Evolutionary conservation across 2,329 filamentous ascomycete species (phyloP).

Genomic region (Penicillium sp.): DNA sequence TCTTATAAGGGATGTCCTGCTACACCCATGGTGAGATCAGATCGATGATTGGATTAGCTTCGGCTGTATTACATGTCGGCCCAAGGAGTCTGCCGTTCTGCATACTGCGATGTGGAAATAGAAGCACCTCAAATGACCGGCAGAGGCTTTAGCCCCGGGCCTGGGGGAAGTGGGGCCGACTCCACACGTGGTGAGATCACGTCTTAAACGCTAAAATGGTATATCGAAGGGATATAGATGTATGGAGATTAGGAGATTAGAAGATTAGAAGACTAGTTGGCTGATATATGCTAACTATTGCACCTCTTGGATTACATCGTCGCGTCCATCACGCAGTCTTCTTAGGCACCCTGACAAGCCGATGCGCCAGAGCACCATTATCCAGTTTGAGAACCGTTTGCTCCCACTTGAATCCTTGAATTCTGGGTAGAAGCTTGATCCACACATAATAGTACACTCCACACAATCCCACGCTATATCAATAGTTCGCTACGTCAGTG

Average conservation of each 20-base stretch:
- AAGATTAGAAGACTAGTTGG: neutral
- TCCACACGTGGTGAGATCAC: neutral
- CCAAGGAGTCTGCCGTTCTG: too few species aligned
- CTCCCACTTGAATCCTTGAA: slow-evolving; percentile 47
- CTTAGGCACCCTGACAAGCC: slow-evolving; percentile 48
- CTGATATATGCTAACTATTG: neutral
- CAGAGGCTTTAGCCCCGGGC: neutral
- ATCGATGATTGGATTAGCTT: neutral
- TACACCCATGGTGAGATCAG: neutral
- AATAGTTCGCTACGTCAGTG: neutral
- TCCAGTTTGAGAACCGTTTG: slow-evolving; percentile 48
- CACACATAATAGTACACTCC: slow-evolving; percentile 52
- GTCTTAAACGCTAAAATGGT: slow-evolving; percentile 4
- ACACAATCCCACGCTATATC: slow-evolving; percentile 39
- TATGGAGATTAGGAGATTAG: neutral
- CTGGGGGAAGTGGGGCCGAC: neutral
- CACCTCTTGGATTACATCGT: neutral
- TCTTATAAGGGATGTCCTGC: slow-evolving; percentile 1
- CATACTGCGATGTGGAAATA: neutral
- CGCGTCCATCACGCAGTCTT: neutral
- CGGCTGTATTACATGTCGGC: fast-evolving
- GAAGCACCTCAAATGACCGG: neutral
- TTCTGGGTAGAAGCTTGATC: slow-evolving; percentile 49
- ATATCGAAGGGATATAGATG: neutral
- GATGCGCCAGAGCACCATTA: slow-evolving; percentile 42